Conservation (phyloP, 2,329 filamentous ascomycete species). For the Sporothrix dimorphospora region DNA sequence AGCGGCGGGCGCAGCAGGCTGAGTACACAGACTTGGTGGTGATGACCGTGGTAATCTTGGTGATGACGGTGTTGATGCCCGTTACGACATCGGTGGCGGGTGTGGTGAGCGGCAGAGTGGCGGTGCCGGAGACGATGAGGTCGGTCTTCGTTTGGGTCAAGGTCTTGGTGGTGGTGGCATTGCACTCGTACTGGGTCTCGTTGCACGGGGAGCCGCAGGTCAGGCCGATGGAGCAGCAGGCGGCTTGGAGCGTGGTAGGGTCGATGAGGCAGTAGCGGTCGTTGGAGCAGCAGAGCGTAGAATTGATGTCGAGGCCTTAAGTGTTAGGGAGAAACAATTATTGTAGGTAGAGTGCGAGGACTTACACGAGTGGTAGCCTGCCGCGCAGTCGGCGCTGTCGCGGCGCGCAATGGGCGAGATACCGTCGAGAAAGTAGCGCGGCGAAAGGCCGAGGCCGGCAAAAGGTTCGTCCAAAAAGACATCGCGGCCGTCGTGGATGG, state of each 20-base stretch:
- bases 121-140: not conserved
- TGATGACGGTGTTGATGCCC: slow-evolving; percentile 19
- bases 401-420: slow-evolving; percentile 26
- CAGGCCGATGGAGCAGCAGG: slow-evolving; percentile 42
- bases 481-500: not conserved
- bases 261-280: slow-evolving; percentile 41
- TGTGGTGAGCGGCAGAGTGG: not conserved
- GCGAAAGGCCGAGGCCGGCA: slow-evolving; percentile 14
- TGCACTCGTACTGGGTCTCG: slow-evolving; percentile 39
- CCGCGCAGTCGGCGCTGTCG: slow-evolving; percentile 26
- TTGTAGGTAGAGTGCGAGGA: too few relatives aligned
- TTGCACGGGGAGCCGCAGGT: slow-evolving; percentile 41
- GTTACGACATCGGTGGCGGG: slow-evolving; percentile 31
- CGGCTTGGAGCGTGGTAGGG: slow-evolving; percentile 31
- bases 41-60: slow-evolving; percentile 38
- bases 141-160: slow-evolving; percentile 34
- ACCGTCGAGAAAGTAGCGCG: slow-evolving; percentile 25
- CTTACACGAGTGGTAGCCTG: slow-evolving; percentile 34
- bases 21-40: slow-evolving; percentile 35
- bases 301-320: slow-evolving; percentile 38
- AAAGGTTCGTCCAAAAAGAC: not conserved
- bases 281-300: slow-evolving; percentile 37
- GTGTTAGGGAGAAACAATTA: too few relatives aligned
- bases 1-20: slow-evolving; percentile 48
- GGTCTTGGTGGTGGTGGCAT: slow-evolving; percentile 36